Base-by-base conservation (phyloP, 495 filamentous ascomycete genomes). In the Xylaria cubensis region DNA sequence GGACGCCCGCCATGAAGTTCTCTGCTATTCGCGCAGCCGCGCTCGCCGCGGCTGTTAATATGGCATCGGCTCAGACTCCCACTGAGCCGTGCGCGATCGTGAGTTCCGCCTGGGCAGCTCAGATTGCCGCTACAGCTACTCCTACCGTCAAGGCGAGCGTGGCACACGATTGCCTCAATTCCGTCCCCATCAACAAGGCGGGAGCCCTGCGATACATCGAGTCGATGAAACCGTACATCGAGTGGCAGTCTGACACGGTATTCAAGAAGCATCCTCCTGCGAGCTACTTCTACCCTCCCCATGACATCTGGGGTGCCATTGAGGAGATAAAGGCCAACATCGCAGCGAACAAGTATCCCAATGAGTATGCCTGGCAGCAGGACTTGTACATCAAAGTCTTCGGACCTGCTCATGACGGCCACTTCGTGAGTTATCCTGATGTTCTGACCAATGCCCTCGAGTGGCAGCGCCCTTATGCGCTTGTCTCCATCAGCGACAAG, bases 131-230 rank as follows among this genome's bases (percentile, higher is more conserved):
- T 15, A 75, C 76, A 26, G 69, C 81, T 15, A 75, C 72, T 9
- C 81, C 81, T 5, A 79, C 77, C 0, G 76, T 86, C 24, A 73
- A 81, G 50, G 85, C 83, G 21, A 73, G 74, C 48, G 73, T 84
- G 19, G 85, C 83, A 1, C 76, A 83, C 65, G 82, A 82, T 13
- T 87, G 85, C 74, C 75, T 86, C 39, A 83, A 81, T 21, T 82
- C 83, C 3, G 83, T 87, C 19, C 83, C 84, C 3, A 77, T 86
- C 58, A 36, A 82, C 58, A 82, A 82, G 73, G 74, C 75, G 17
- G 81, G 73, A 42, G 82, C 83, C 13, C 62, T 84, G n/a, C 69
- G 75, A 29, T 79, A 84, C 69, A 77, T 86, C 36, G 79, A 83
- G 55, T 76, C 84, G 50, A 74, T 84, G 48, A 73, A 72, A 42